phyloP scores from a whole-genome alignment of 345 rosid species.

The Boechera retrofracta region DNA sequence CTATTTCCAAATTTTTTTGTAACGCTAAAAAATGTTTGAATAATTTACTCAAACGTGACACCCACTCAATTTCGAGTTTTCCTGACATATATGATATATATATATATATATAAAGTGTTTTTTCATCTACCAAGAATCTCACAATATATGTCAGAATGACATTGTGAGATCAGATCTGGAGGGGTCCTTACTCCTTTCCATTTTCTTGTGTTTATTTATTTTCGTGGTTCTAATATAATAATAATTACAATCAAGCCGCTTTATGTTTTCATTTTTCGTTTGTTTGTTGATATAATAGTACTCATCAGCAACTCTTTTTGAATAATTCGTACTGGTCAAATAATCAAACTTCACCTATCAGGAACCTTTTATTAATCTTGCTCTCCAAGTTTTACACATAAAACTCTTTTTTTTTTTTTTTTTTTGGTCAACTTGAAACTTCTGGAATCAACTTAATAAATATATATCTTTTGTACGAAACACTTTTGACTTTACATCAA shows the following conservation, averaged over 20 bases:
- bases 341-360: slow-evolving; percentile 31
- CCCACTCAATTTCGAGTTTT: slow-evolving; percentile 34
- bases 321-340: slow-evolving; percentile 22
- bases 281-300: slow-evolving; percentile 1
- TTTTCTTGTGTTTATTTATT: neutral
- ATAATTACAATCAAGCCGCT: neutral
- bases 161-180: slow-evolving; percentile 34
- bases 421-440: slow-evolving; percentile 33
- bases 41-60: slow-evolving; percentile 31
- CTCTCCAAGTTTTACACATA: slow-evolving; percentile 32
- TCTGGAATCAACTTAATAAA: slow-evolving; percentile 15
- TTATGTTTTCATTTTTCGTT: neutral
- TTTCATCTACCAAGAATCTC: slow-evolving; percentile 24
- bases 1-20: too few species aligned
- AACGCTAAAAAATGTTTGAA: neutral
- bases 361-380: slow-evolving; percentile 37
- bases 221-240: neutral
- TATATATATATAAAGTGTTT: neutral
- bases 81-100: neutral
- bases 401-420: neutral
- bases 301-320: neutral
- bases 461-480: neutral
- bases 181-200: neutral
- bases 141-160: slow-evolving; percentile 35
- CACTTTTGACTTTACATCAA: slow-evolving; percentile 30